A percentile compares a stretch with the other conserved stretches of the same genome.
These are phyloP conservation scores for Fusarium sp. DNA, from an alignment of 2,329 filamentous ascomycete species.

Conservation along the genomic window DNA sequence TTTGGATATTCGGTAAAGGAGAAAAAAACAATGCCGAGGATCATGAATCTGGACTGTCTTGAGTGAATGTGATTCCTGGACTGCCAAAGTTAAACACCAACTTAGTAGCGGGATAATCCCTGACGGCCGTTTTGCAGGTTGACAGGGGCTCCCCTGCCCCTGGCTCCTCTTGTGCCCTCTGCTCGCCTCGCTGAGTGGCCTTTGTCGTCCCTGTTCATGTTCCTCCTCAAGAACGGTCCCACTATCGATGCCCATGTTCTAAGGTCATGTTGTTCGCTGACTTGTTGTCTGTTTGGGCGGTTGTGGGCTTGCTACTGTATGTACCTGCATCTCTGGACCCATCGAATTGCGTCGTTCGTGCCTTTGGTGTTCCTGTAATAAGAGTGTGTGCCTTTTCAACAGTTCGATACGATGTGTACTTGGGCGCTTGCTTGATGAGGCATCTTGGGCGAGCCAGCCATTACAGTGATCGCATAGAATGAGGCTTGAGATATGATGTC, in stretches of 20 bases:
- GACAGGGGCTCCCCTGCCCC: constrained; percentile 16
- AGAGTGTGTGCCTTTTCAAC: not conserved
- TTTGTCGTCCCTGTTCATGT: constrained; percentile 5
- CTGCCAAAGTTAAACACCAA: constrained; percentile 21
- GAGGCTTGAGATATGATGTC: constrained; percentile 13
- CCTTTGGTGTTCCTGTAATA: constrained; percentile 4
- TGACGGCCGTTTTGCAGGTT: constrained; percentile 34
- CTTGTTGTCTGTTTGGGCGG: constrained; percentile 12
- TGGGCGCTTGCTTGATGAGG: constrained; percentile 1
- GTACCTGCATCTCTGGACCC: constrained; percentile 34
- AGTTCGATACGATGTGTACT: not conserved
- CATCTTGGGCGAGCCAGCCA: not conserved
- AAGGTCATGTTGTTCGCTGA: constrained; percentile 9
- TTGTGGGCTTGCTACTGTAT: constrained; percentile 8
- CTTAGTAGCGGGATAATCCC: constrained; percentile 22
- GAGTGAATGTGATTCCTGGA: constrained; percentile 2
- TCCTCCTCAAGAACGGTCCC: constrained; percentile 23
- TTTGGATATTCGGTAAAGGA: constrained; percentile 1
- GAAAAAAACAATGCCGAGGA: not conserved
- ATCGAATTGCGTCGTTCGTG: constrained; percentile 12
- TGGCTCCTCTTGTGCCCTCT: constrained; percentile 13
- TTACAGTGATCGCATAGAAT: constrained; percentile 13
- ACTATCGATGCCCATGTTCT: constrained; percentile 22
- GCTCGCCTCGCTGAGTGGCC: constrained; percentile 23
- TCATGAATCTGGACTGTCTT: not conserved